These are phyloP conservation scores for Cercospora berteroae DNA, from an alignment of 2,329 filamentous ascomycete species.

Conservation along the genomic window DNA sequence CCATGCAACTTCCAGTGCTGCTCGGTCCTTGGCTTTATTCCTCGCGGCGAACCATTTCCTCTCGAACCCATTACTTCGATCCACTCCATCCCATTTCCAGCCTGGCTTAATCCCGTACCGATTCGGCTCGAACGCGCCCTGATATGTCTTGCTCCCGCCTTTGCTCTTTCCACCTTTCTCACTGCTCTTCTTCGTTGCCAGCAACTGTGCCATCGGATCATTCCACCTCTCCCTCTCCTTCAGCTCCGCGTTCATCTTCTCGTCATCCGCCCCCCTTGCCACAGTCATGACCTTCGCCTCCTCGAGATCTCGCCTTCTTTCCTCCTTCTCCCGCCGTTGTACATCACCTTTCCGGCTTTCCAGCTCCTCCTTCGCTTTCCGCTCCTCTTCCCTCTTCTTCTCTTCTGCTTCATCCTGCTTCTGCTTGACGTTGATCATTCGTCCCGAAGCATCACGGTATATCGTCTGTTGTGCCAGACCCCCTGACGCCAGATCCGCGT, in stretches of 20 bases:
- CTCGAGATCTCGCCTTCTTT: slow-evolving; percentile 65
- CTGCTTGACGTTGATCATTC: slow-evolving; percentile 91
- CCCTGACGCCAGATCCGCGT: slow-evolving; percentile 45
- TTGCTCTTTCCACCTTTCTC: slow-evolving; percentile 59
- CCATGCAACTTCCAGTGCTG: slow-evolving; percentile 86
- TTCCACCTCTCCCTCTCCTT: slow-evolving; percentile 81
- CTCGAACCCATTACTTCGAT: slow-evolving; percentile 91
- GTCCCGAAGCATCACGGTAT: slow-evolving; percentile 89
- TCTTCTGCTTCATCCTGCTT: slow-evolving; percentile 81
- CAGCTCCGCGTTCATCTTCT: slow-evolving; percentile 78
- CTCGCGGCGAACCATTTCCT: slow-evolving; percentile 85
- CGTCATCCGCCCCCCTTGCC: slow-evolving; percentile 79
- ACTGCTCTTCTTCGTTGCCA: slow-evolving; percentile 55
- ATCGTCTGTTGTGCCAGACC: slow-evolving; percentile 72
- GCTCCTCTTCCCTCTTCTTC: slow-evolving; percentile 69
- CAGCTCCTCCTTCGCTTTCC: slow-evolving; percentile 62
- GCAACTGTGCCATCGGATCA: slow-evolving; percentile 83
- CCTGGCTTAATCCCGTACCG: slow-evolving; percentile 90
- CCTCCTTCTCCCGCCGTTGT: slow-evolving; percentile 67
- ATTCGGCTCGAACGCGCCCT: slow-evolving; percentile 80
- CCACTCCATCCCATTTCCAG: slow-evolving; percentile 95
- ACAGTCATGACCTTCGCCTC: slow-evolving; percentile 82
- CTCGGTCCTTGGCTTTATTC: slow-evolving; percentile 72
- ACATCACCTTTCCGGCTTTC: slow-evolving; percentile 80
- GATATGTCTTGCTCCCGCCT: slow-evolving; percentile 59